These are phyloP conservation scores for Corallochytrium limacisporum DNA, from an alignment of 78 protist species.

Conservation along the genomic window DNA sequence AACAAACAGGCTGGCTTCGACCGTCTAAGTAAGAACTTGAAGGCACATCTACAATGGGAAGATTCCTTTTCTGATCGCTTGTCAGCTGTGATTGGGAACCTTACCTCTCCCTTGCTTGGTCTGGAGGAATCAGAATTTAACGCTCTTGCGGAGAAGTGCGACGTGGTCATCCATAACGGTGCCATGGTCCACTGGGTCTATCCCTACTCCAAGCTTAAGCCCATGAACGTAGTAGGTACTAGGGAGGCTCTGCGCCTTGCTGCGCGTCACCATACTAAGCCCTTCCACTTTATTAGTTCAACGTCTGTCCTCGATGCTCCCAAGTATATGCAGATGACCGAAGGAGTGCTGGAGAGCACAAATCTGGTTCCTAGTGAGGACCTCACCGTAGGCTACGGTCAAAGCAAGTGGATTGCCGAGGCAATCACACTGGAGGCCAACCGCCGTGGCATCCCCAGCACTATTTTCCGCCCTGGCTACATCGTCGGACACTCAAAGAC, in stretches of 20 bases:
- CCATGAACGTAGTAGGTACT: slow-evolving; percentile 46
- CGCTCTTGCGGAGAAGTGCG: background rate
- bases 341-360: slow-evolving; percentile 7
- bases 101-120: background rate
- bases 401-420: slow-evolving; percentile 54
- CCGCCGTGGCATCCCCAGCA: slow-evolving; percentile 15
- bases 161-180: slow-evolving; percentile 28
- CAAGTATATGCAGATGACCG: background rate
- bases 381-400: slow-evolving; percentile 36
- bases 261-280: background rate
- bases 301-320: slow-evolving; percentile 46
- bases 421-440: background rate
- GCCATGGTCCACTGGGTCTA: slow-evolving; percentile 57
- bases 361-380: background rate
- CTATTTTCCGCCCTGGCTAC: slow-evolving; percentile 30
- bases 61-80: background rate
- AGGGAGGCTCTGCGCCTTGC: slow-evolving; percentile 30
- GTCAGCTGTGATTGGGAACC: background rate
- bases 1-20: background rate
- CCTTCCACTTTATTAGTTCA: slow-evolving; percentile 49
- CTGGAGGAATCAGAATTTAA: background rate
- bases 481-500: slow-evolving; percentile 14
- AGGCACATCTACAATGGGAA: background rate
- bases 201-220: slow-evolving; percentile 42
- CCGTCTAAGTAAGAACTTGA: background rate